phyloP scores from a whole-genome alignment of 202 grass and related monocot genomes.

The Carex arenaria region DNA sequence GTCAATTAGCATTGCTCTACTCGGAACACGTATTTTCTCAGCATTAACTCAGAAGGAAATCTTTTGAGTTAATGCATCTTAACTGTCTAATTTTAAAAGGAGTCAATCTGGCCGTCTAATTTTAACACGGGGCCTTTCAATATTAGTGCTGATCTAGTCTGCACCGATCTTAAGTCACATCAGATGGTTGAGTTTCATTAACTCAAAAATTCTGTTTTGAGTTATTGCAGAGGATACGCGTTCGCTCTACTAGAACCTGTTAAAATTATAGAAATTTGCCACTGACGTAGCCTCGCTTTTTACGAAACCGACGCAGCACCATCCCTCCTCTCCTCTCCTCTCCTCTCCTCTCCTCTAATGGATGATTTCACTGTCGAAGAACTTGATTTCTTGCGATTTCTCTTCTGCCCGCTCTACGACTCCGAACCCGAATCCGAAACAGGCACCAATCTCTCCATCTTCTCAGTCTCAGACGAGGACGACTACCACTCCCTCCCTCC shows the following conservation, averaged over 20 bases:
- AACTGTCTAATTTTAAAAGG: no score
- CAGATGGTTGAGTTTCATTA: no score
- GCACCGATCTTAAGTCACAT: no score
- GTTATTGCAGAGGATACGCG: no score
- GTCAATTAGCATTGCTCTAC: background rate
- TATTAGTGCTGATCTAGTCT: no score
- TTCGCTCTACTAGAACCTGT: background rate
- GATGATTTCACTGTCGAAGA: constrained; percentile 9
- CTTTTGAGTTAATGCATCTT: no score
- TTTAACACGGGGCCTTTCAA: no score
- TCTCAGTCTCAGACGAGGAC: background rate
- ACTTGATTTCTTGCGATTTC: background rate
- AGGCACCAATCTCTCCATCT: background rate
- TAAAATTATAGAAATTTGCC: background rate
- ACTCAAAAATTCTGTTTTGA: no score
- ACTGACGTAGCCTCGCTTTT: background rate
- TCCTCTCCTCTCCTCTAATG: background rate
- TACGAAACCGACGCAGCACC: background rate
- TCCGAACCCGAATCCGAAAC: constrained; percentile 13
- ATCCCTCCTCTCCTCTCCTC: no score
- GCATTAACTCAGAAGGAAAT: no score
- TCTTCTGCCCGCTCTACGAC: background rate
- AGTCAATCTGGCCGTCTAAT: no score
- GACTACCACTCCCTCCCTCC: constrained; percentile 8
- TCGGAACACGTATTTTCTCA: no score